Evolutionary conservation across 805 yeast genomes (phyloP), one percentile per base, ranked within the genome.

Genomic region (Nakazawaea pomicola): DNA sequence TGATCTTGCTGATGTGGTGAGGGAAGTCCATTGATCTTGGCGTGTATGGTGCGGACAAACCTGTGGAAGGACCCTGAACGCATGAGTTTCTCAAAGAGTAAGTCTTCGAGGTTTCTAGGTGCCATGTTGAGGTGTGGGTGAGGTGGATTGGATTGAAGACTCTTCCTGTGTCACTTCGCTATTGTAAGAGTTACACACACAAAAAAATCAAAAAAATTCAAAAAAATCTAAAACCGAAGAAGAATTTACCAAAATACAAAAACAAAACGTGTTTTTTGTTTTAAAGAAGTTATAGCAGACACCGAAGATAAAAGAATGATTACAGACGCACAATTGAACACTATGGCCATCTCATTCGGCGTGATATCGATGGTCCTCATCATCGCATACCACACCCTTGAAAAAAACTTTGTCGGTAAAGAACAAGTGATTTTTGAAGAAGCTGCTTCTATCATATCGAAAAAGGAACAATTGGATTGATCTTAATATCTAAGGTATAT

Each of bases 281-380:
- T 10, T 14, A 15, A 15, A 30, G 14, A 15, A n/a, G n/a, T n/a
- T n/a, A 11, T 14, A 14, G 16, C 9, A 9, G n/a, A n/a, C n/a
- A n/a, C n/a, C n/a, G n/a, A n/a, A n/a, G n/a, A n/a, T n/a, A n/a
- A n/a, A n/a, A 45, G 19, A 36, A 90, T 90, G 96, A 89, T 90
- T 54, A 70, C 86, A 12, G 97, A 90, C 70, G 68, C 68, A 41
- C 93, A 88, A 61, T 73, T 90, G 58, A 78, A 89, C 59, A 64
- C 75, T 36, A 65, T 87, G 33, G 95, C 86, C 38, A 71, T 86
- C 34, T 61, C 77, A 10, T 81, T 84, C 50, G 97, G 96, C 4
- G 59, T 88, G 41, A 56, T 76, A 5, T 78, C 93, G 47, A 72
- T 88, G 59, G 71, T 78, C 2, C 68, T 90, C 50, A 83, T 89